phyloP scores from a whole-genome alignment of 805 yeast species.

The Sugiyamaella valdiviana region DNA sequence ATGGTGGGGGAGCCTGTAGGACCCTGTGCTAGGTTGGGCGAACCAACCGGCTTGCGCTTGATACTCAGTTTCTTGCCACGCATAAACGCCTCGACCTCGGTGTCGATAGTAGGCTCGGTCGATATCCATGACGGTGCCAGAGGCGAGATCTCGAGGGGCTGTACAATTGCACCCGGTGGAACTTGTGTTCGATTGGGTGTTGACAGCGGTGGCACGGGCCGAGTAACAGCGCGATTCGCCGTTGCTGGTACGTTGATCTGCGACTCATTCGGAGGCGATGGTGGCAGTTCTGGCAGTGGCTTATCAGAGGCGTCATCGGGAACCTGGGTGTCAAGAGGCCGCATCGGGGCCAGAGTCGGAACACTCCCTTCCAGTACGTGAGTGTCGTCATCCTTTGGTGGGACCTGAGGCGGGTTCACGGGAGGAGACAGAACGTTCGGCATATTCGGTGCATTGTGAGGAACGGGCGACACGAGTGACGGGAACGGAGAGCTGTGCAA shows the following conservation, averaged over 20 bases:
- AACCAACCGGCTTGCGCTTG: constrained; percentile 21
- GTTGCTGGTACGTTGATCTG: background rate
- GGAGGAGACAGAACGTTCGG: background rate
- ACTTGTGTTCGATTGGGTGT: background rate
- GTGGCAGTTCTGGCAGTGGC: constrained; percentile 2
- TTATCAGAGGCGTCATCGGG: background rate
- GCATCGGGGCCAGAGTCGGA: background rate
- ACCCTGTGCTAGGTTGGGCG: constrained; percentile 1
- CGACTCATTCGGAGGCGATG: constrained; percentile 3
- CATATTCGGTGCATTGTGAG: background rate
- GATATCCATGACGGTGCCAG: background rate
- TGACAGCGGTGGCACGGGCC: background rate
- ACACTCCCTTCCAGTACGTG: background rate
- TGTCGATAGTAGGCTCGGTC: background rate
- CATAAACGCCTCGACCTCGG: background rate
- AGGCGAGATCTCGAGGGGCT: constrained; percentile 2
- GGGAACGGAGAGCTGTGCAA: background rate
- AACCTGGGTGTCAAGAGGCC: background rate
- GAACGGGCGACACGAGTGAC: background rate
- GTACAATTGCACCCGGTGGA: background rate
- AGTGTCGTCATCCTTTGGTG: background rate
- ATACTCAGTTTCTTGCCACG: constrained; percentile 9
- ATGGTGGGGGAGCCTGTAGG: background rate
- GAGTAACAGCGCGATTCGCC: background rate
- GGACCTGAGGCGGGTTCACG: background rate